Percentiles rank a stretch among this genome's conserved stretches.
phyloP scores from a whole-genome alignment of 768 basidiomycete genomes.

The Hygrophoropsis aurantiaca region DNA sequence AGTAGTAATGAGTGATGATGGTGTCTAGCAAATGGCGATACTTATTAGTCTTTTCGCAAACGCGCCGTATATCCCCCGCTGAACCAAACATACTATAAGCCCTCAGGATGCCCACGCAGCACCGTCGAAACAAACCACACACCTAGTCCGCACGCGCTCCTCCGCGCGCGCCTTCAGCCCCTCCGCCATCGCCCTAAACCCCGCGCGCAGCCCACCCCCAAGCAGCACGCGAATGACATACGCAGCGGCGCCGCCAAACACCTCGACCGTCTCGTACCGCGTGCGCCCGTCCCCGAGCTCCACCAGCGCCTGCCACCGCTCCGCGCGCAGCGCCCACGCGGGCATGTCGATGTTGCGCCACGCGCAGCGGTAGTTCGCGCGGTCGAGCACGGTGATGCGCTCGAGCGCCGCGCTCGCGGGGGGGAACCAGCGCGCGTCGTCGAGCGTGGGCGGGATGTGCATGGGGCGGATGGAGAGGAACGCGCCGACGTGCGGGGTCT shows the following conservation, averaged over 20 bases:
- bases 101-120: too few relatives aligned
- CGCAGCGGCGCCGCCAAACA: slow-evolving; percentile 57
- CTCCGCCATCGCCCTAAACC: slow-evolving; percentile 55
- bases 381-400: slow-evolving; percentile 50
- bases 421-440: slow-evolving; percentile 31
- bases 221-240: slow-evolving; percentile 51
- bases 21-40: too few relatives aligned
- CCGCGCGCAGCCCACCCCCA: slow-evolving; percentile 39
- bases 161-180: slow-evolving; percentile 57
- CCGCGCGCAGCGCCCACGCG: slow-evolving; percentile 47
- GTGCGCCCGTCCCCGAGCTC: slow-evolving; percentile 49
- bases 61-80: too few relatives aligned
- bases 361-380: slow-evolving; percentile 52
- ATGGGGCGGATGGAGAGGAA: slow-evolving; percentile 48
- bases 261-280: slow-evolving; percentile 63
- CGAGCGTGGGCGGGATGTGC: slow-evolving; percentile 62
- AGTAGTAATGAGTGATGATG: too few relatives aligned
- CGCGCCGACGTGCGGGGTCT: slow-evolving; percentile 48
- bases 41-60: too few relatives aligned
- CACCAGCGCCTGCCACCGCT: slow-evolving; percentile 64
- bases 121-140: too few relatives aligned
- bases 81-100: too few relatives aligned
- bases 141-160: slow-evolving; percentile 8
- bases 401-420: slow-evolving; percentile 41
- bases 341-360: slow-evolving; percentile 50